These are phyloP conservation scores for Aspergillus sp. DNA, from an alignment of 2,329 filamentous ascomycete genomes.

Conservation along the genomic window DNA sequence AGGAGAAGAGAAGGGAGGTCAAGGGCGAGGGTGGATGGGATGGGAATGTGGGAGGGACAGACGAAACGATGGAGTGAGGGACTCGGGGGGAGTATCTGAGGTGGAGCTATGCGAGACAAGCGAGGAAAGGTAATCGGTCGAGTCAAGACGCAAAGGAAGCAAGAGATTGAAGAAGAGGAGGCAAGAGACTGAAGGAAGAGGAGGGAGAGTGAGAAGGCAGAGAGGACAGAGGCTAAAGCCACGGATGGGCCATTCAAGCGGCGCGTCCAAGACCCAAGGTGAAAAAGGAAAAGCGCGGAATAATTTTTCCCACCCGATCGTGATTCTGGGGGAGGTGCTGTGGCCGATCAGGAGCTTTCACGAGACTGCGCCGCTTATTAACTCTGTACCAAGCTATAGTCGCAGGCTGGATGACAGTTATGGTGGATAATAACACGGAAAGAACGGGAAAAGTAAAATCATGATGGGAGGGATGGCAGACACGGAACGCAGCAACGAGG, in stretches of 20 bases:
- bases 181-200: constrained; percentile 3
- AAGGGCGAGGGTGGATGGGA: constrained; percentile 3
- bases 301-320: constrained; percentile 14
- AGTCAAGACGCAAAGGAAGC: constrained; percentile 1
- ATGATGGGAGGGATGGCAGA: not conserved
- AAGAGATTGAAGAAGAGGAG: constrained; percentile 2
- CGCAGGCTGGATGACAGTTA: constrained; percentile 6
- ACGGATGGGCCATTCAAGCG: constrained; percentile 13
- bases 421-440: not conserved
- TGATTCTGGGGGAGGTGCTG: constrained; percentile 8
- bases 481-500: not conserved
- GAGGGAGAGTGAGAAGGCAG: constrained; percentile 6
- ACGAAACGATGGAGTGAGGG: not conserved
- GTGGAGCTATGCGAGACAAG: constrained; percentile 1
- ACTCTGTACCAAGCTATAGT: not conserved
- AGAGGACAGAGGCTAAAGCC: constrained; percentile 10
- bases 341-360: not conserved
- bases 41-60: not conserved
- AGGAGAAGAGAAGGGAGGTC: constrained; percentile 12
- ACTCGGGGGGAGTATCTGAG: not conserved
- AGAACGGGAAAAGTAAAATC: not conserved
- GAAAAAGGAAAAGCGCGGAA: constrained; percentile 15
- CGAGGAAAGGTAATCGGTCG: constrained; percentile 3
- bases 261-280: constrained; percentile 14
- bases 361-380: not conserved